These are phyloP conservation scores for Talaromyces funiculosus DNA, from an alignment of 2,329 filamentous ascomycete genomes.

Conservation along the genomic window DNA sequence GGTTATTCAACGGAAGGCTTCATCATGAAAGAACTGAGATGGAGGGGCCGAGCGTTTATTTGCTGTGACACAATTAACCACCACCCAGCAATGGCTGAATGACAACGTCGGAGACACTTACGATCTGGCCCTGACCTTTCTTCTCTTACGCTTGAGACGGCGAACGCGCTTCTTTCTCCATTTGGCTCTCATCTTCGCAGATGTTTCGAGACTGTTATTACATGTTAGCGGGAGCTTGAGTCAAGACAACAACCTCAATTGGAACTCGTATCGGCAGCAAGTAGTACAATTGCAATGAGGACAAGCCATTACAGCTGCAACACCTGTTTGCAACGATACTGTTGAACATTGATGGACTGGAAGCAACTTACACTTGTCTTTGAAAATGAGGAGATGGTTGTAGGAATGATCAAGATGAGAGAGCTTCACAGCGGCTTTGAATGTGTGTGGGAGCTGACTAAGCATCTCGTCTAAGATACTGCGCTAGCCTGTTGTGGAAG, in stretches of 20 bases:
- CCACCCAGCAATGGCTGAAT: background rate
- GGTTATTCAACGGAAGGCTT: conserved; percentile 33
- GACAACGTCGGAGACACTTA: conserved; percentile 50
- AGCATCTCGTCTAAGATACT: conserved; percentile 21
- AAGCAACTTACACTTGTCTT: conserved; percentile 36
- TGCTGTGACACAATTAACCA: conserved; percentile 41
- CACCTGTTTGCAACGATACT: background rate
- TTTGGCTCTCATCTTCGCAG: conserved; percentile 76
- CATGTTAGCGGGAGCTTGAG: background rate
- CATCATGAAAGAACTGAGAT: conserved; percentile 44
- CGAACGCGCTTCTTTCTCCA: conserved; percentile 99
- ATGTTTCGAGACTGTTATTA: conserved; percentile 26
- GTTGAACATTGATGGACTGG: background rate
- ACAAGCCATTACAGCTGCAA: background rate
- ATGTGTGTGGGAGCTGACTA: conserved; percentile 38
- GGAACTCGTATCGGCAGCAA: background rate
- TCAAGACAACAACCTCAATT: background rate
- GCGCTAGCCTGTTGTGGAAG: conserved; percentile 13
- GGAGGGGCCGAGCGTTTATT: conserved; percentile 60
- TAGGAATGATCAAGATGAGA: conserved; percentile 31
- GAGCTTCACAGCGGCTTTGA: conserved; percentile 31
- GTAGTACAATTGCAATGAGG: background rate
- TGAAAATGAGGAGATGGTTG: conserved; percentile 43
- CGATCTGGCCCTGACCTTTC: conserved; percentile 98
- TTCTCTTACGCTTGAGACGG: conserved; percentile 99